Evolutionary conservation across 176 grass and related monocot genomes (phyloP), one percentile per base, ranked within the genome.

Genomic region (Eragrostis curvula): DNA sequence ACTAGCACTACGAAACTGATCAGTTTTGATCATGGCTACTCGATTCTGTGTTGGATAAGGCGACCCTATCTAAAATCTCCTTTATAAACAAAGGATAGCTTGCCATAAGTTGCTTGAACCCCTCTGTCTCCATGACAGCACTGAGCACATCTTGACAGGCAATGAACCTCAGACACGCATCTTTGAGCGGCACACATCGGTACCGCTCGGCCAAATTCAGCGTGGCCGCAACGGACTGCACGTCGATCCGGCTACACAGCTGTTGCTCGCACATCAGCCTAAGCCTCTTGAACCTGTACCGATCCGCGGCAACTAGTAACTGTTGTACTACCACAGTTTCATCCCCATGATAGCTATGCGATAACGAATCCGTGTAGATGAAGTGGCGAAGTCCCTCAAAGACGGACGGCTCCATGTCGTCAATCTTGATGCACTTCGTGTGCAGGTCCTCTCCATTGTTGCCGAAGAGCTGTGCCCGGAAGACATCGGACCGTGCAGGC

Each of bases 321-420:
- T 84, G 75, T 1, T 80, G 87, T 30, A 66, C 36, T 11, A 20
- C 3, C 46, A 9, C 53, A 7, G 0, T 47, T 13, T 17, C 71
- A 36, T 36, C 32, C 6, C 7, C 52, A 15, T 23, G 3, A 6
- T 11, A 66, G 3, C 15, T 8, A 7, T 71, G 41, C 0, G n/a
- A 9, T 44, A 71, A 7, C 0, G 6, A 42, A 29, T 86, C 75
- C 15, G 63, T 63, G 75, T 86, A 79, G 6, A 79, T 12, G 23
- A 79, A 81, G 24, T 81, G 71, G 28, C 75, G 85, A 39, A 87
- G 71, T 1, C 9, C 14, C 70, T 81, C 63, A 5, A 87, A 87
- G 12, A 87, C 16, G 3, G 9, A 0, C 12, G 59, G 58, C 27
- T 76, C 70, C 8, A 81, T 81, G 36, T 81, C 78, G 1, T 67